phyloP scores from a whole-genome alignment of 1,139 yeast species.

The Magnusiomyces ingens region DNA sequence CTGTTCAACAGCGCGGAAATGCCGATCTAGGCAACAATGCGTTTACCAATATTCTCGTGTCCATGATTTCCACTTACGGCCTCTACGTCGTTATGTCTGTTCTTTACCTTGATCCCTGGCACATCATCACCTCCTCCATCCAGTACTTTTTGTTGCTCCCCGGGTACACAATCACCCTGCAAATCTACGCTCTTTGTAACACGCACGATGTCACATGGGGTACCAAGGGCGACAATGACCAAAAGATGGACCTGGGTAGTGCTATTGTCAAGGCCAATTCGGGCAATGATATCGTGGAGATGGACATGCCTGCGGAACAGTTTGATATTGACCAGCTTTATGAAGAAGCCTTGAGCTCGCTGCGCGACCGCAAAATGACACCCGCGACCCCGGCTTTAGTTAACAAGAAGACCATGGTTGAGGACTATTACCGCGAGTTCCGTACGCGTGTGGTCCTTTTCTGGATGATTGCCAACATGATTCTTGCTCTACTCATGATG shows the following conservation, averaged over 20 bases:
- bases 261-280: slow-evolving; percentile 52
- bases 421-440: slow-evolving; percentile 90
- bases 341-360: slow-evolving; percentile 65
- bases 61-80: slow-evolving; percentile 82
- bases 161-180: slow-evolving; percentile 84
- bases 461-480: slow-evolving; percentile 79
- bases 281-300: slow-evolving; percentile 59
- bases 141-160: slow-evolving; percentile 87
- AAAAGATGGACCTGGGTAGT: slow-evolving; percentile 56
- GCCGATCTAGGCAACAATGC: slow-evolving; percentile 38
- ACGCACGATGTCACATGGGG: slow-evolving; percentile 98
- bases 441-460: slow-evolving; percentile 88
- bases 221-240: slow-evolving; percentile 85
- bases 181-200: slow-evolving; percentile 90
- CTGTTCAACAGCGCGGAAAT: slow-evolving; percentile 41
- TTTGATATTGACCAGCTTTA: slow-evolving; percentile 84
- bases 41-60: slow-evolving; percentile 72
- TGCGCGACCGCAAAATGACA: slow-evolving; percentile 57
- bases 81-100: slow-evolving; percentile 71
- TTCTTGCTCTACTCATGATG: slow-evolving; percentile 78
- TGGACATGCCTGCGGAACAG: slow-evolving; percentile 86
- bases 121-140: slow-evolving; percentile 69
- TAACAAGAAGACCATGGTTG: slow-evolving; percentile 44
- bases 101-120: slow-evolving; percentile 92
- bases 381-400: slow-evolving; percentile 27